A percentile compares a stretch with the other conserved stretches of the same genome.
Evolutionary conservation across 2,329 filamentous ascomycete genomes (phyloP).

Genomic region (Byssoonygena ceratinophila): DNA sequence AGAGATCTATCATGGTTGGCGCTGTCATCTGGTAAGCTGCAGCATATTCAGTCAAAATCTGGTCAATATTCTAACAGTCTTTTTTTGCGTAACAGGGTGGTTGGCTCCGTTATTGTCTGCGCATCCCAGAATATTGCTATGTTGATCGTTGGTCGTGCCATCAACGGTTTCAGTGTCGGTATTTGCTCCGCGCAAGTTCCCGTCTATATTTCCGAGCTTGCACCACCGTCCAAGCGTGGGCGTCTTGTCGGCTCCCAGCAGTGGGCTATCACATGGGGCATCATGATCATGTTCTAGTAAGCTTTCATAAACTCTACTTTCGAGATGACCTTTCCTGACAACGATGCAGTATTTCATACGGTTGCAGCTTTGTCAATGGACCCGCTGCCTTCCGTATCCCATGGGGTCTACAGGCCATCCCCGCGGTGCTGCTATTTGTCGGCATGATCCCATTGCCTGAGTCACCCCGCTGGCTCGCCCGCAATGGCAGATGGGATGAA

Average conservation of each 20-base stretch:
- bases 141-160: conserved; percentile 33
- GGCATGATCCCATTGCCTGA: conserved; percentile 47
- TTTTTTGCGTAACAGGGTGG: conserved; percentile 30
- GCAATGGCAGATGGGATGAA: conserved; percentile 51
- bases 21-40: conserved; percentile 39
- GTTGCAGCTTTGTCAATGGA: conserved; percentile 48
- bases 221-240: conserved; percentile 35
- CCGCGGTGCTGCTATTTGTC: conserved; percentile 47
- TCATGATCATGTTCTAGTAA: conserved; percentile 52
- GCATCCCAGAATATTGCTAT: conserved; percentile 57
- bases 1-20: conserved; percentile 44
- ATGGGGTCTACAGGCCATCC: conserved; percentile 55
- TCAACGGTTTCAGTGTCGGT: conserved; percentile 36
- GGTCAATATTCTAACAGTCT: too few relatives aligned
- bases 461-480: conserved; percentile 54
- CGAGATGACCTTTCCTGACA: conserved; percentile 8
- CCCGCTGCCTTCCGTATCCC: conserved; percentile 52
- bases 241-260: conserved; percentile 36
- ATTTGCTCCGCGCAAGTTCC: conserved; percentile 35
- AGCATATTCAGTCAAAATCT: too few relatives aligned
- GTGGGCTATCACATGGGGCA: conserved; percentile 36
- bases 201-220: conserved; percentile 32
- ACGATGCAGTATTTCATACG: conserved; percentile 42
- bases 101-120: conserved; percentile 51
- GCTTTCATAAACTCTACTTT: conserved; percentile 8